A percentile compares a stretch with the other conserved stretches of the same genome.
Evolutionary conservation across 2,329 filamentous ascomycete genomes (phyloP).

Genomic region (Fusarium buxicola): DNA sequence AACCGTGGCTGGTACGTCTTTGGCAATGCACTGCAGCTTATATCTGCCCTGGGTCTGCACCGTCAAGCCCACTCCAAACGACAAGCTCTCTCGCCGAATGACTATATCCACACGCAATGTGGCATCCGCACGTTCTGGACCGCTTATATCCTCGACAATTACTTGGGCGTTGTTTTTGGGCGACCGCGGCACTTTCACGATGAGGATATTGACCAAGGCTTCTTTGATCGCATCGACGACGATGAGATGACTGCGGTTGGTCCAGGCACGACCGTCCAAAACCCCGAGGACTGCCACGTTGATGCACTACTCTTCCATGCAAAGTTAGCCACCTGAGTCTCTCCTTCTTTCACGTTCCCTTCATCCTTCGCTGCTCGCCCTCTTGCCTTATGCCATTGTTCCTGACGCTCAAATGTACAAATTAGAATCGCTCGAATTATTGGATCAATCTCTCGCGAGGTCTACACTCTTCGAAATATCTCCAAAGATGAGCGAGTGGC

Average conservation of each 20-base stretch:
- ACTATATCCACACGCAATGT: constrained; percentile 63
- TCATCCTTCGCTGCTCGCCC: no score
- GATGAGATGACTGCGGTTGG: constrained; percentile 63
- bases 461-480: constrained; percentile 52
- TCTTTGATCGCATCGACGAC: constrained; percentile 67
- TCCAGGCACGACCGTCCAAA: constrained; percentile 45
- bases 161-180: constrained; percentile 72
- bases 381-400: no score
- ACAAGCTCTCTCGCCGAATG: constrained; percentile 30
- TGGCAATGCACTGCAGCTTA: constrained; percentile 66
- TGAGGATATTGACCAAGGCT: constrained; percentile 71
- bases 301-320: constrained; percentile 60
- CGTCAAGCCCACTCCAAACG: constrained; percentile 41
- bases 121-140: constrained; percentile 71
- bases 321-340: constrained; percentile 41
- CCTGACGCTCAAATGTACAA: no score
- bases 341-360: no score
- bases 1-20: constrained; percentile 72
- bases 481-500: constrained; percentile 50
- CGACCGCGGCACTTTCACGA: constrained; percentile 71
- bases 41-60: constrained; percentile 57
- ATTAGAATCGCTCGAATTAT: constrained; percentile 53
- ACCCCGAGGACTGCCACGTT: constrained; percentile 60
- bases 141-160: constrained; percentile 71
- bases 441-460: constrained; percentile 51